phyloP scores from a whole-genome alignment of 2,329 filamentous ascomycete genomes.

The Pleurostoma richardsiae region DNA sequence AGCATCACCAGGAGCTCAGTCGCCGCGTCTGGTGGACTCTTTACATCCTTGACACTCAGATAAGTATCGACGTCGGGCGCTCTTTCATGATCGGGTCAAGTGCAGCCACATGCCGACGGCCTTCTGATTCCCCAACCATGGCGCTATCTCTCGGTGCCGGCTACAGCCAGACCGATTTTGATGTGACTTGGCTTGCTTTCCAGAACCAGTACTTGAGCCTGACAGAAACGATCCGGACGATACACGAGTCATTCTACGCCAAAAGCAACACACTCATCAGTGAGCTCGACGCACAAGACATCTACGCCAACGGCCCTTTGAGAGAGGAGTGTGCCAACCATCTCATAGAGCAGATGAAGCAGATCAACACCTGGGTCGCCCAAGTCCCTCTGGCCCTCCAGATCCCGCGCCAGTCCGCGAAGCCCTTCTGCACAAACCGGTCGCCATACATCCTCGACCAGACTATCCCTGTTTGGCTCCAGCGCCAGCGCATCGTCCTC shows the following conservation, averaged over 20 bases:
- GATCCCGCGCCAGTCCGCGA: slow-evolving; percentile 6
- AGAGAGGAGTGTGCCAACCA: slow-evolving; percentile 10
- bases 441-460: slow-evolving; percentile 5
- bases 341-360: slow-evolving; percentile 1
- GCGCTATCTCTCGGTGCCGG: slow-evolving; percentile 3
- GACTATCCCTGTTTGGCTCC: slow-evolving; percentile 8
- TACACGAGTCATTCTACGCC: background rate
- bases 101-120: slow-evolving; percentile 6
- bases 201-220: background rate
- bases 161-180: background rate
- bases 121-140: background rate
- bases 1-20: slow-evolving; percentile 7
- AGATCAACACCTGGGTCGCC: slow-evolving; percentile 4
- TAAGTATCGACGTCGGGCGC: slow-evolving; percentile 11
- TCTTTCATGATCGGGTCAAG: slow-evolving; percentile 7
- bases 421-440: slow-evolving; percentile 8
- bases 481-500: slow-evolving; percentile 12
- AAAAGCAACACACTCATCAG: background rate
- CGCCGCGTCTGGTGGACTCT: slow-evolving; percentile 13
- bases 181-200: slow-evolving; percentile 3
- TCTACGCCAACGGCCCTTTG: slow-evolving; percentile 1
- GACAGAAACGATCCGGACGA: background rate
- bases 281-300: background rate
- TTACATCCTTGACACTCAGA: slow-evolving; percentile 10
- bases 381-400: slow-evolving; percentile 8